phyloP scores from a whole-genome alignment of 805 yeast genomes.

The Spencermartinsiella europaea region DNA sequence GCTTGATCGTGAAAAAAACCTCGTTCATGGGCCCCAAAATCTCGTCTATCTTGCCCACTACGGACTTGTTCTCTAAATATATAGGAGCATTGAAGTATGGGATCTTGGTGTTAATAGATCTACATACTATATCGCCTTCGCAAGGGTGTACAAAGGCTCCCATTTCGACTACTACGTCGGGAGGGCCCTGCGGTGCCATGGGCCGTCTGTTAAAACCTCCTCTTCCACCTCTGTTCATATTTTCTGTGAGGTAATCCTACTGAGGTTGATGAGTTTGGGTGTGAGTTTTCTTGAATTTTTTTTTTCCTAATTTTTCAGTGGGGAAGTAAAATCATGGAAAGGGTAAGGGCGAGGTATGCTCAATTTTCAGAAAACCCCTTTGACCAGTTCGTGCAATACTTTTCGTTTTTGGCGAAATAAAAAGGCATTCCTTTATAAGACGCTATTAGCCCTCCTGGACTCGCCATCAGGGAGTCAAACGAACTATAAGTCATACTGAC shows the following conservation, averaged over 20 bases:
- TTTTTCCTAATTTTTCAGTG: background rate
- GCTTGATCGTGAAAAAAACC: slow-evolving; percentile 95
- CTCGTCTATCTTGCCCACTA: slow-evolving; percentile 96
- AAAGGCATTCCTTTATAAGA: too few relatives aligned
- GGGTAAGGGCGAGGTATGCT: too few relatives aligned
- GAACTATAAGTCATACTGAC: too few relatives aligned
- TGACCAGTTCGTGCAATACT: too few relatives aligned
- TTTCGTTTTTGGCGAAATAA: too few relatives aligned
- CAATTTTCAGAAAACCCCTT: too few relatives aligned
- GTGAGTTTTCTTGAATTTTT: too few relatives aligned
- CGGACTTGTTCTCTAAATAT: slow-evolving; percentile 91
- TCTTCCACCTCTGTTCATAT: slow-evolving; percentile 14
- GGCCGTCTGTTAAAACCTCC: slow-evolving; percentile 45
- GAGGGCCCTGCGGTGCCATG: slow-evolving; percentile 80
- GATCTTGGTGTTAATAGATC: slow-evolving; percentile 86
- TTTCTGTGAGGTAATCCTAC: too few relatives aligned
- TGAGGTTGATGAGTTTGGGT: too few relatives aligned
- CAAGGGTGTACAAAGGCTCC: slow-evolving; percentile 88
- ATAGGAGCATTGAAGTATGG: slow-evolving; percentile 99
- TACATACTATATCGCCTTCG: slow-evolving; percentile 96
- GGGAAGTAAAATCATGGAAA: too few relatives aligned
- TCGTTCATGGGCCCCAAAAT: slow-evolving; percentile 96
- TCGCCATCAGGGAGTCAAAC: too few relatives aligned
- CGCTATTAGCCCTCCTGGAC: too few relatives aligned
- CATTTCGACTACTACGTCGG: slow-evolving; percentile 93